Base-by-base conservation (phyloP, 2,329 filamentous ascomycete species). In the Penicillium sp. region DNA sequence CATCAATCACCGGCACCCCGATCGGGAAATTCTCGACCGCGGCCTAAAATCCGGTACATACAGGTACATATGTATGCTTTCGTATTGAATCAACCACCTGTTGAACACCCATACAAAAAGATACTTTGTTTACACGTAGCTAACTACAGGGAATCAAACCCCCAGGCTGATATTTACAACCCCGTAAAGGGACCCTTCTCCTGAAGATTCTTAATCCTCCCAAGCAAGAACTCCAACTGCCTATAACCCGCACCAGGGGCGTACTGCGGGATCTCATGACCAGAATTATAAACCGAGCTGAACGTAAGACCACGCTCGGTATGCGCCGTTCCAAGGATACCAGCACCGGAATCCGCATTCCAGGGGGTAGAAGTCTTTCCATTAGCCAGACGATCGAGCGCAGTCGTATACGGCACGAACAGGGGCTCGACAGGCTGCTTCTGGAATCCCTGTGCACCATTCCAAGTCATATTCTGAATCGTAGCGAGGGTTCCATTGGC, bases 381-480 rank as follows among this genome's bases (percentile, higher is more conserved):
- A 53, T 81, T 76, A 0, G 65, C 58, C 21, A 65, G 54, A 15
- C 53, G 48, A 9, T 62, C 55, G 3, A 70, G 48, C 0, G 57
- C 60, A 41, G 59, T 67, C 63, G 87, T 84, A 68, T 84, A 86
- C 0, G 89, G 89, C 0, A 92, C 87, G 69, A 84, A 90, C 62
- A 92, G 87, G 2, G 86, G 84, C 50, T 85, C 81, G 1, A 70
- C 70, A 0, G 89, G 90, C 0, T 75, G 72, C 1, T 72, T 69
- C 61, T 86, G 82, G 78, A 93, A 92, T 0, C 90, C 90, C 50
- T 88, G 83, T 43, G 79, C 71, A 5, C 89, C 89, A 56, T 84
- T 84, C 85, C 86, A 93, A 0, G 88, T 92, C 86, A 92, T 90
- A 76, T 92, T 92, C 69, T 93, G 89, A 57, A 92, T 86, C 1